These are phyloP conservation scores for Xylaria sp. DNA, from an alignment of 495 filamentous ascomycete species.

Conservation along the genomic window DNA sequence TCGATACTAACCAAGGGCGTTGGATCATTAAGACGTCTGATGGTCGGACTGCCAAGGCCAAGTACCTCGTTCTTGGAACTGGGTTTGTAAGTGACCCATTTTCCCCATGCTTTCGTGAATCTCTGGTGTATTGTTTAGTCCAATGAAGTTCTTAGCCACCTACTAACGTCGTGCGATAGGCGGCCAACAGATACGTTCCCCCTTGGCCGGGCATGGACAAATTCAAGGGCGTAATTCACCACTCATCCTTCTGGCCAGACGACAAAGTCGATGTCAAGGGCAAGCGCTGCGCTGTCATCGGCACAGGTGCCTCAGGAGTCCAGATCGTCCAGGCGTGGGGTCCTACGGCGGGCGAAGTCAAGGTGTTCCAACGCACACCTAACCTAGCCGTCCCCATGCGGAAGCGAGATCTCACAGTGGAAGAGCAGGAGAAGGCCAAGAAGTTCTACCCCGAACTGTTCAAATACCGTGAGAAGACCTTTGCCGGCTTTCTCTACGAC, in stretches of 20 bases:
- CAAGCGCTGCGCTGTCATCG: slow-evolving; percentile 63
- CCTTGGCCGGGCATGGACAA: slow-evolving; percentile 58
- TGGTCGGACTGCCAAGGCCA: slow-evolving; percentile 51
- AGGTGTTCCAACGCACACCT: slow-evolving; percentile 61
- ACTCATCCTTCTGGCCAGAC: slow-evolving; percentile 67
- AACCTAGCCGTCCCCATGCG: slow-evolving; percentile 60
- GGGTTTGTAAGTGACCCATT: slow-evolving; percentile 40
- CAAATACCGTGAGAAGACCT: slow-evolving; percentile 45
- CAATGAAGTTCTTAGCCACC: neutral
- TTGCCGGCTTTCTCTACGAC: slow-evolving; percentile 53
- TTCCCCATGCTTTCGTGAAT: neutral
- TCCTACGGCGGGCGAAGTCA: slow-evolving; percentile 45
- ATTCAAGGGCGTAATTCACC: slow-evolving; percentile 61
- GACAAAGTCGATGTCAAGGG: slow-evolving; percentile 52
- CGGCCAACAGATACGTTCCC: slow-evolving; percentile 49
- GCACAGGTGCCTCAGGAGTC: slow-evolving; percentile 66
- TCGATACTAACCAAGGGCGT: slow-evolving; percentile 44
- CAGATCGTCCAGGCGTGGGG: slow-evolving; percentile 60
- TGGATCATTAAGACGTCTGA: slow-evolving; percentile 59
- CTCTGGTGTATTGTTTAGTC: neutral
- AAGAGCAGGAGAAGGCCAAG: slow-evolving; percentile 55
- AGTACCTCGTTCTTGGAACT: slow-evolving; percentile 57
- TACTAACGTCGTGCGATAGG: slow-evolving; percentile 22
- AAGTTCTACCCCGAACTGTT: slow-evolving; percentile 54
- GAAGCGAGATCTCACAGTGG: slow-evolving; percentile 46